Conservation (phyloP, 768 basidiomycete species). For the Baorangia bicolor region DNA sequence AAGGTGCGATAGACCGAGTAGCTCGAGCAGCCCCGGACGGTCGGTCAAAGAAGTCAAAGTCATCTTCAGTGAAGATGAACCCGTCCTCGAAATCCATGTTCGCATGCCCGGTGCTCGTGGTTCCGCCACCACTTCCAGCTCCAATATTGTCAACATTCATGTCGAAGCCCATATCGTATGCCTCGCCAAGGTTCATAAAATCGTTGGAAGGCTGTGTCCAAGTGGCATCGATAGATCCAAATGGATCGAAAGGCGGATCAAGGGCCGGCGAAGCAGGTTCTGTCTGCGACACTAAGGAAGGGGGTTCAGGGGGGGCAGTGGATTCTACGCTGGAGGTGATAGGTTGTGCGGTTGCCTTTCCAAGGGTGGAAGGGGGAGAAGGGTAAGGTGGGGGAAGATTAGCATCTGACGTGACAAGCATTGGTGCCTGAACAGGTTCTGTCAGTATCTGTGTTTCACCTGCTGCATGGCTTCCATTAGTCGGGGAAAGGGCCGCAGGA, state of each 20-base stretch:
- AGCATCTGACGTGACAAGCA: constrained; percentile 15
- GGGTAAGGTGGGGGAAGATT: constrained; percentile 45
- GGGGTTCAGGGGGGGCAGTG: constrained; percentile 16
- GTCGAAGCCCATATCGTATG: constrained; percentile 48
- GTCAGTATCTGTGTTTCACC: constrained; percentile 22
- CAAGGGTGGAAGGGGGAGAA: constrained; percentile 55
- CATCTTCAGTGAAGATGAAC: constrained; percentile 72
- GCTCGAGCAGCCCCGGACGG: constrained; percentile 37
- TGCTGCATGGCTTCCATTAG: constrained; percentile 6
- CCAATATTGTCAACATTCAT: constrained; percentile 43
- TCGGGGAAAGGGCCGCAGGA: constrained; percentile 13
- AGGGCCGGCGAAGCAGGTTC: constrained; percentile 21
- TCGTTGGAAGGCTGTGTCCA: constrained; percentile 38
- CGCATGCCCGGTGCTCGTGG: constrained; percentile 25
- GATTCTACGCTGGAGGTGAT: constrained; percentile 20
- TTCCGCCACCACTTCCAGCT: constrained; percentile 26
- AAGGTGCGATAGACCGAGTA: constrained; percentile 15
- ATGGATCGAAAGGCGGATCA: constrained; percentile 42
- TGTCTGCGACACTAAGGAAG: constrained; percentile 9
- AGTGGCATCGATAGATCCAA: constrained; percentile 39
- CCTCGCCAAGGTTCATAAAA: constrained; percentile 38
- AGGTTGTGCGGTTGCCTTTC: constrained; percentile 15
- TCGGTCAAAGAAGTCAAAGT: constrained; percentile 84
- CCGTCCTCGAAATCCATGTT: constrained; percentile 56
- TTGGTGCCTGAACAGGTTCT: constrained; percentile 13